phyloP scores from a whole-genome alignment of 1,139 yeast species.

The Spencermartinsiella ligniputridi region DNA sequence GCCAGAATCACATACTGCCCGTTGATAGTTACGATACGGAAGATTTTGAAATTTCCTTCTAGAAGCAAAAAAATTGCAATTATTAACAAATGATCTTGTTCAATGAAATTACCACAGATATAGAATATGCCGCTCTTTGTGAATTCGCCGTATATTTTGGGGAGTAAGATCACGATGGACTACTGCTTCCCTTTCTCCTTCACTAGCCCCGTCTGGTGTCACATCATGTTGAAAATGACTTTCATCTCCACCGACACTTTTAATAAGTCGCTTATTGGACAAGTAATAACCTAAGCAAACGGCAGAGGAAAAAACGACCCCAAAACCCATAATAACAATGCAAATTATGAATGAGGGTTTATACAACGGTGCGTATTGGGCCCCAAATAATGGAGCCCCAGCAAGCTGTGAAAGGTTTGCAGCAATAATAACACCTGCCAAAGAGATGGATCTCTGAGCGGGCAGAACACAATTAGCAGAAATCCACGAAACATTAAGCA shows the following conservation, averaged over 20 bases:
- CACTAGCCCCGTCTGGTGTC: not conserved
- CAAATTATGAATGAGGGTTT: slow-evolving; percentile 8
- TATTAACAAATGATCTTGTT: not conserved
- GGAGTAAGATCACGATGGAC: not conserved
- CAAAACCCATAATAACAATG: slow-evolving; percentile 4
- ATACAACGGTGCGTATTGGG: slow-evolving; percentile 9
- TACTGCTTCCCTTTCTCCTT: not conserved
- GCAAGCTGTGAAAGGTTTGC: slow-evolving; percentile 10
- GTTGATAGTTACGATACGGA: no score
- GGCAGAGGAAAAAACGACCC: slow-evolving; percentile 4
- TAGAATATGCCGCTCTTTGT: slow-evolving; percentile 3
- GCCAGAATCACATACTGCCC: no score
- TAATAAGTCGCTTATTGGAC: slow-evolving; percentile 4
- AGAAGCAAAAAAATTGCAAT: no score
- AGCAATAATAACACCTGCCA: slow-evolving; percentile 11
- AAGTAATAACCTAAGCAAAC: slow-evolving; percentile 7
- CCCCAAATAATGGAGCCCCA: slow-evolving; percentile 11
- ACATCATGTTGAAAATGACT: not conserved
- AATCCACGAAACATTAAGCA: slow-evolving; percentile 9
- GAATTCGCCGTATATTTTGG: not conserved
- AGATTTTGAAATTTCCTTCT: no score
- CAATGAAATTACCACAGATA: slow-evolving; percentile 2
- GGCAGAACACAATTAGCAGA: slow-evolving; percentile 11
- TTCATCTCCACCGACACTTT: slow-evolving; percentile 1
- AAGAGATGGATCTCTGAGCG: slow-evolving; percentile 8